Base-by-base conservation (phyloP, 441 rosid species). In the Capsella rubella region DNA sequence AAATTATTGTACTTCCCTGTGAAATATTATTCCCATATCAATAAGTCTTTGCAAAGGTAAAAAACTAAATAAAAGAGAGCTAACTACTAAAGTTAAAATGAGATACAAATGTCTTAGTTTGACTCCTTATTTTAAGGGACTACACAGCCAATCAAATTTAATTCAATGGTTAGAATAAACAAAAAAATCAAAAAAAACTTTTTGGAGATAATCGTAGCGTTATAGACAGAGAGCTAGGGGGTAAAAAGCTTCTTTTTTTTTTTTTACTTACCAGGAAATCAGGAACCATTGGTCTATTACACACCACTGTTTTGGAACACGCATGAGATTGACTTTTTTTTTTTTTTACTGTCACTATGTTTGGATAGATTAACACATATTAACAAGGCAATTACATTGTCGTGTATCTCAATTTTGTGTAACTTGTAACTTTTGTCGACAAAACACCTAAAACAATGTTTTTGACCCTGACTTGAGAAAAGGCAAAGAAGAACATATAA, bases 381-480 rank as follows among this genome's bases (percentile, higher is more conserved):
- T 15, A 60, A 43, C 49, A 67, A 67, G 25, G 46, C 6, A 15
- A 40, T 37, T 14, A 21, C 25, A 21, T 21, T 21, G 25, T 25
- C 25, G 40, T 42, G 32, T 56, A 57, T 16, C 42, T 68, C 34
- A 46, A 12, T 43, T 54, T 28, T 21, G 53, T 63, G 65, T 54
- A 53, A 61, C 69, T 35, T 61, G 66, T 69, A 18, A 21, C 25
- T 21, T 21, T 21, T 21, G 25, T 21, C 25, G 51, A 64, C 18
- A 47, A n/a, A 55, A 1, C 16, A 46, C 71, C 71, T 34, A 68
- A 61, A 42, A 60, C 6, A 56, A 37, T 21, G 72, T 25, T 63
- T 25, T 63, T 76, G 75, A 56, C 72, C 64, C 79, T 70, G 75
- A 76, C 71, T 39, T 37, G 75, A 70, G 64, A 39, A 76, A 76